phyloP scores from a whole-genome alignment of 2,329 filamentous ascomycete species.

The Annulohypoxylon truncatum region DNA sequence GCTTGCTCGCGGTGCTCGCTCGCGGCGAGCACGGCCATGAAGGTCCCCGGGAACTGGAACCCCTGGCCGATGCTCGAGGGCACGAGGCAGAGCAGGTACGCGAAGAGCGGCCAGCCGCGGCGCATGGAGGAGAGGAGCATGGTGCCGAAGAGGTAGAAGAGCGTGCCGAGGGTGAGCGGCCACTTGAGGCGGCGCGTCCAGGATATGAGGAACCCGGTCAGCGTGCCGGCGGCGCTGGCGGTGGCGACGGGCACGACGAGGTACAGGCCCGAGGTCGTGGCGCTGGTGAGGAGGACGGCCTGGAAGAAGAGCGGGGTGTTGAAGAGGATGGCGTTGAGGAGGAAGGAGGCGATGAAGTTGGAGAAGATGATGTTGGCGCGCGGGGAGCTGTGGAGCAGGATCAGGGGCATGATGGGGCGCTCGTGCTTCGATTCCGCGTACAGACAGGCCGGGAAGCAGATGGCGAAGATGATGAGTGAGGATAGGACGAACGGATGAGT shows the following conservation, averaged over 20 bases:
- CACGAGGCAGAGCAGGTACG: constrained; percentile 68
- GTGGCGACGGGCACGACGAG: constrained; percentile 73
- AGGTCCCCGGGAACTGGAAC: constrained; percentile 72
- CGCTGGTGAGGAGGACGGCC: constrained; percentile 75
- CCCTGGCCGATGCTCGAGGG: constrained; percentile 69
- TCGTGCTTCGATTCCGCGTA: constrained; percentile 62
- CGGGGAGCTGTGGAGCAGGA: constrained; percentile 62
- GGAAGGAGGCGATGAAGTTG: constrained; percentile 63
- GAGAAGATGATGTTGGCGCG: constrained; percentile 68
- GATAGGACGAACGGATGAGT: constrained; percentile 67
- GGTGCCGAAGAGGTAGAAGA: constrained; percentile 62
- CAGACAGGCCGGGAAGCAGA: constrained; percentile 64
- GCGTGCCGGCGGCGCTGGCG: constrained; percentile 64
- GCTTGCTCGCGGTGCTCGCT: constrained; percentile 72
- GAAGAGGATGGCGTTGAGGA: constrained; percentile 68
- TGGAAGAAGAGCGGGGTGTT: constrained; percentile 82
- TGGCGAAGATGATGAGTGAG: constrained; percentile 60
- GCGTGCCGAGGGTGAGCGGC: constrained; percentile 64
- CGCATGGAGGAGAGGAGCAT: constrained; percentile 62
- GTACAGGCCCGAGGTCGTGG: constrained; percentile 77
- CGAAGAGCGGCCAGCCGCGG: constrained; percentile 61
- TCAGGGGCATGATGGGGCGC: constrained; percentile 70
- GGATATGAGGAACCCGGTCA: constrained; percentile 72
- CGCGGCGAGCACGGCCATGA: constrained; percentile 71
- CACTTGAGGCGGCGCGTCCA: constrained; percentile 70